Evolutionary conservation across 441 rosid species (phyloP).

Genomic region (Populus tomentosa): DNA sequence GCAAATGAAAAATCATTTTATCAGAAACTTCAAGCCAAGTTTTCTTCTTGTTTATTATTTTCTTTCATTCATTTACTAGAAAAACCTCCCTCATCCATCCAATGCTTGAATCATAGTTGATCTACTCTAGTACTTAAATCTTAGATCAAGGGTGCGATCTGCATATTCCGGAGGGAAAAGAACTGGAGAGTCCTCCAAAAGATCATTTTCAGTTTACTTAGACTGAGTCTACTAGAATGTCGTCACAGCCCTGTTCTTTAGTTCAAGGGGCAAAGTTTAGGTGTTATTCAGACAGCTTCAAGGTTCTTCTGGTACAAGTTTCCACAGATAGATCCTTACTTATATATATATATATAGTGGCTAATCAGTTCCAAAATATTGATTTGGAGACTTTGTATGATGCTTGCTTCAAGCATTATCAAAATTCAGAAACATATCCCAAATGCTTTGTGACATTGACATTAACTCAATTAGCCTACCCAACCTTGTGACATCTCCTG

Average conservation of each 20-base stretch:
- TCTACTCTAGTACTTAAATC: not conserved
- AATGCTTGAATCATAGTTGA: not conserved
- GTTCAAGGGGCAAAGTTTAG: not conserved
- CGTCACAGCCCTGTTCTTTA: not conserved
- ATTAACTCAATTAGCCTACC: not conserved
- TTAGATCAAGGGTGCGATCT: not conserved
- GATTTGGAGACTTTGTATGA: not conserved
- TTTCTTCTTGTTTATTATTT: not conserved
- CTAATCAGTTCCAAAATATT: not conserved
- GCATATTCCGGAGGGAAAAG: not conserved
- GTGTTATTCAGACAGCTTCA: not conserved
- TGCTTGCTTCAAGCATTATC: not conserved
- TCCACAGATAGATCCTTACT: not conserved
- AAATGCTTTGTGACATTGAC: too few relatives aligned
- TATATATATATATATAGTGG: not conserved
- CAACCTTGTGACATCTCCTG: not conserved
- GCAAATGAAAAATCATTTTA: not conserved
- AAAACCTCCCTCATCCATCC: not conserved
- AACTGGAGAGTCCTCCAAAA: not conserved
- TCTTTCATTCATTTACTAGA: not conserved
- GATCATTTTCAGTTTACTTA: not conserved
- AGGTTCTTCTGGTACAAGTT: not conserved
- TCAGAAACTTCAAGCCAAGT: not conserved
- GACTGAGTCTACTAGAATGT: not conserved
- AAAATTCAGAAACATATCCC: not conserved